A percentile compares a stretch with the other conserved stretches of the same genome.
Evolutionary conservation across 345 rosid species (phyloP).

Genomic region (Salix viminalis): DNA sequence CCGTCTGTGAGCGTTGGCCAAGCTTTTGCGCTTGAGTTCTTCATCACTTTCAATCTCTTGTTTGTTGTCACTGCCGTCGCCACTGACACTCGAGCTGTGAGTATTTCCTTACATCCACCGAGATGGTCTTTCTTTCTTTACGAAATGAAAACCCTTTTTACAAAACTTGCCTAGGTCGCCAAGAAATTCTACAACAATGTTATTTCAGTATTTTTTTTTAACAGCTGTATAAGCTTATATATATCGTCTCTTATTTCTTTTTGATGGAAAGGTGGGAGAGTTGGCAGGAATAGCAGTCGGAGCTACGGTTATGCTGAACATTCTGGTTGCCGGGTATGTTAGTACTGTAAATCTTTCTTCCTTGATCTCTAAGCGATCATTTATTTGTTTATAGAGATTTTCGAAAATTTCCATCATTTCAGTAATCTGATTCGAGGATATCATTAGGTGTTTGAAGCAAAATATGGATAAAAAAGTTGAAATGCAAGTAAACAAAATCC

Average conservation of each 20-base stretch:
- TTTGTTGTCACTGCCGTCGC: constrained; percentile 95
- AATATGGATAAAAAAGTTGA: not conserved
- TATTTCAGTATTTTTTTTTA: no score
- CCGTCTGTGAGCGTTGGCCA: constrained; percentile 73
- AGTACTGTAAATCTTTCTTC: not conserved
- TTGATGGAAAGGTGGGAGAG: constrained; percentile 72
- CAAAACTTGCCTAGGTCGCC: no score
- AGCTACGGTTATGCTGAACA: constrained; percentile 92
- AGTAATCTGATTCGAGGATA: not conserved
- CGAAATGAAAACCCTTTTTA: no score
- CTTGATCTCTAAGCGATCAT: not conserved
- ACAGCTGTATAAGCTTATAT: not conserved
- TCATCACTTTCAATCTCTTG: constrained; percentile 83
- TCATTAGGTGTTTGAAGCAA: not conserved
- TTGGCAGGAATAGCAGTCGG: constrained; percentile 97
- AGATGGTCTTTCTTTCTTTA: no score
- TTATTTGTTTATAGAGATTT: not conserved
- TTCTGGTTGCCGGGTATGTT: constrained; percentile 41
- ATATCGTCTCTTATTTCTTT: not conserved
- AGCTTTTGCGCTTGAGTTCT: constrained; percentile 91
- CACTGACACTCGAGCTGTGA: constrained; percentile 94
- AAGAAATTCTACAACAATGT: no score
- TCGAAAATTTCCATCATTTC: not conserved
- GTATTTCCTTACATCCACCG: not conserved
- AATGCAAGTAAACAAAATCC: not conserved